Evolutionary conservation across 2,329 filamentous ascomycete genomes (phyloP), one percentile per base, ranked within the genome.

Genomic region (Microcera coccophila): DNA sequence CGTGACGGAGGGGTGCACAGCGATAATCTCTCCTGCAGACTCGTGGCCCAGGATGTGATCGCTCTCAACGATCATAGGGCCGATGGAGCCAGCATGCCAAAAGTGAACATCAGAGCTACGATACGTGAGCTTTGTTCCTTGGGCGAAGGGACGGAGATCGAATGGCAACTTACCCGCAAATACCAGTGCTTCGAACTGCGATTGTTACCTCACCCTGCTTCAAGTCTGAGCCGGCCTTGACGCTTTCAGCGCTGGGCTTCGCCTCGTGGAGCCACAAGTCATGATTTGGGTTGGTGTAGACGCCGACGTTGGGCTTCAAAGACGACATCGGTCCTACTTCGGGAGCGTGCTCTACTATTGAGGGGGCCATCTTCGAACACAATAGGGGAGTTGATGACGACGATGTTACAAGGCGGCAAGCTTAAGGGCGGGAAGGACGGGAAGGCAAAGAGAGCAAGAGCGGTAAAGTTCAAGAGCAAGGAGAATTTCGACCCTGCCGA

Each of bases 41-140:
- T 97, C 91, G 74, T 97, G 91, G 54, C 91, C 91, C 16, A 97
- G 82, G 61, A 96, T 90, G 67, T 96, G 91, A 61, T 90, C 85
- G 60, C 79, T 86, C 54, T 79, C 78, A 36, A 97, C 91, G 50
- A 96, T 84, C 90, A 96, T 96, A 55, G 90, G 90, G 20, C 91
- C 91, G 63, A 97, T 97, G 72, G 87, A 87, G 54, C 91, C 91
- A 38, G 86, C 85, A 64, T 94, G 88, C 91, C 91, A 97, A 74
- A 97, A 97, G 71, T 97, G 91, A 43, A 97, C 84, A 67, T 96
- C 90, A 47, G 88, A 95, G 44, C 87, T 91, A 31, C 39, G 29
- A 36, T 31, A 12, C 14, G 16, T 45, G 14, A 41, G 49, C 41
- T 33, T 22, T 29, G n/a, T 19, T 22, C 49, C 16, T 16, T 17